These are phyloP conservation scores for Fennellomyces sp. DNA, from an alignment of 371 early-diverging fungal genomes.

Conservation along the genomic window DNA sequence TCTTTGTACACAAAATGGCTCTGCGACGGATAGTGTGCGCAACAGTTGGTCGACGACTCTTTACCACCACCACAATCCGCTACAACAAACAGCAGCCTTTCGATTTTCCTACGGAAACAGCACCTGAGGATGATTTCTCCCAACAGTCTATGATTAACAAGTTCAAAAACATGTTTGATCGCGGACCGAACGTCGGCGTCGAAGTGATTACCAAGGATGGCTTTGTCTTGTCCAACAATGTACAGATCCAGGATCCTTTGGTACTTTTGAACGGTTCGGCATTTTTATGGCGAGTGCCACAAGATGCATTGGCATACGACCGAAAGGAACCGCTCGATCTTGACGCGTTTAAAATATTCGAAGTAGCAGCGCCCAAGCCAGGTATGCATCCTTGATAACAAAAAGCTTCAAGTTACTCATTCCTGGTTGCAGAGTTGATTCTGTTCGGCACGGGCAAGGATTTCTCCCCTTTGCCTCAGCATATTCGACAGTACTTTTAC, in stretches of 20 bases:
- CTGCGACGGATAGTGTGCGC: background rate
- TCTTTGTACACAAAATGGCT: slow-evolving; percentile 4
- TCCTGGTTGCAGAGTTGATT: slow-evolving; percentile 41
- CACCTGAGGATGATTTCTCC: slow-evolving; percentile 2
- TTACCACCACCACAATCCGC: background rate
- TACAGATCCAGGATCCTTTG: slow-evolving; percentile 43
- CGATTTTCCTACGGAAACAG: background rate
- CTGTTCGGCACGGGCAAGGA: slow-evolving; percentile 60
- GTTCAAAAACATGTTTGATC: slow-evolving; percentile 60
- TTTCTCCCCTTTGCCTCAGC: slow-evolving; percentile 56
- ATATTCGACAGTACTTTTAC: slow-evolving; percentile 53
- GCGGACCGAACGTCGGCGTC: slow-evolving; percentile 49
- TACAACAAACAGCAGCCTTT: background rate
- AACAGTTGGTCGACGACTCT: background rate
- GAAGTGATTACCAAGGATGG: slow-evolving; percentile 51
- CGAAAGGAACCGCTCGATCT: slow-evolving; percentile 29
- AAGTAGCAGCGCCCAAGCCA: slow-evolving; percentile 51
- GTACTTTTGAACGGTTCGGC: slow-evolving; percentile 52
- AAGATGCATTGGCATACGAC: slow-evolving; percentile 23
- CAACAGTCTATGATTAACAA: slow-evolving; percentile 17
- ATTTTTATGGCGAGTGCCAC: slow-evolving; percentile 55
- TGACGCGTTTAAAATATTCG: slow-evolving; percentile 51
- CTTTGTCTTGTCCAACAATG: slow-evolving; percentile 51
- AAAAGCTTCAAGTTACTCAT: background rate
- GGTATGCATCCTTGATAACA: slow-evolving; percentile 27